Conservation (phyloP, 352 stramenopile species). For the Phytophthora syringae region DNA sequence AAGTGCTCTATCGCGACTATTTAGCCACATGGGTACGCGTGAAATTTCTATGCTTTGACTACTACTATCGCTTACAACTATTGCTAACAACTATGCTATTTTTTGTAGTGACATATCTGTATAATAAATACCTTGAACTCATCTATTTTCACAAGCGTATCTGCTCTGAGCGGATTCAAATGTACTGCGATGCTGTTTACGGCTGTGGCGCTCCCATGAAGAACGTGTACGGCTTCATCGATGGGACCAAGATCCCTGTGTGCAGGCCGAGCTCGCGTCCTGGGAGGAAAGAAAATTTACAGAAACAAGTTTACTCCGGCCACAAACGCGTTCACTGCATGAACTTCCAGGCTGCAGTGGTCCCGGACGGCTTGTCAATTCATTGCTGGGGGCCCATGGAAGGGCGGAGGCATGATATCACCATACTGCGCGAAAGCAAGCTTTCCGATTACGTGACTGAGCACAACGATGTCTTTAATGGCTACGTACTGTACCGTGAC, state of each 20-base stretch:
- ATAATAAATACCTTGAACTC: slow-evolving; percentile 1
- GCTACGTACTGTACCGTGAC: slow-evolving; percentile 8
- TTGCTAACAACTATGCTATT: too few species aligned
- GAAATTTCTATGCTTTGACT: too few species aligned
- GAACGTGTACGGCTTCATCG: too few species aligned
- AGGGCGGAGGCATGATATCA: slow-evolving; percentile 15
- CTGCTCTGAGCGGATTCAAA: neutral
- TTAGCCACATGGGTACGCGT: too few species aligned
- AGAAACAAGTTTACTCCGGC: neutral
- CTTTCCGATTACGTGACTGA: neutral
- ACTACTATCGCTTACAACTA: too few species aligned
- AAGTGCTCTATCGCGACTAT: too few species aligned
- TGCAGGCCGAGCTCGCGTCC: neutral
- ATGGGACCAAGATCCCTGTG: neutral
- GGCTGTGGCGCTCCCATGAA: too few species aligned
- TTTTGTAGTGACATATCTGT: neutral
- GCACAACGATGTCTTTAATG: slow-evolving; percentile 8
- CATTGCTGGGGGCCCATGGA: slow-evolving; percentile 17
- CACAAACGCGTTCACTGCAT: neutral
- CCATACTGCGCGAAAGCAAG: slow-evolving; percentile 14
- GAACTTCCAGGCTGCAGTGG: neutral
- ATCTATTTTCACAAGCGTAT: slow-evolving; percentile 8
- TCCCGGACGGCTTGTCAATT: slow-evolving; percentile 5
- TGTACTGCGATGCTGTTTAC: slow-evolving; percentile 1
- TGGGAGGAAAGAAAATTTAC: neutral